These are phyloP conservation scores for Neoscytalidium dimidiatum DNA, from an alignment of 2,329 filamentous ascomycete genomes.

Conservation along the genomic window DNA sequence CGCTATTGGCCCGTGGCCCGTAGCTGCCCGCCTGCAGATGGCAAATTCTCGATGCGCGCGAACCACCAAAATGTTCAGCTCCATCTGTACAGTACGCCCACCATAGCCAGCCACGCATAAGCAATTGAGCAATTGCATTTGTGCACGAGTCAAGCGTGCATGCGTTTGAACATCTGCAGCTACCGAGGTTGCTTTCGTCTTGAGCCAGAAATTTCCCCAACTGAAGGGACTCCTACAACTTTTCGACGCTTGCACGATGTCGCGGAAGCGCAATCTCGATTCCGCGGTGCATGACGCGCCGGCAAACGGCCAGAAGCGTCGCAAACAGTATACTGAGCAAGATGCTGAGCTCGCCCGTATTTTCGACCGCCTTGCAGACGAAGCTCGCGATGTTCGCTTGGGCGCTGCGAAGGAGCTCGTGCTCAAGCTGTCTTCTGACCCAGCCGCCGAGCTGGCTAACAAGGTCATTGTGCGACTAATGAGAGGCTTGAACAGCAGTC, in stretches of 20 bases:
- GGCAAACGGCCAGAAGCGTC: constrained; percentile 31
- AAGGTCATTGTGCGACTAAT: constrained; percentile 60
- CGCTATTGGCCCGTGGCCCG: no score
- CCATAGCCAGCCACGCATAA: background rate
- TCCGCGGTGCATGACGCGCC: constrained; percentile 20
- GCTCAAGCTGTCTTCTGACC: constrained; percentile 41
- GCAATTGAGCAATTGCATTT: background rate
- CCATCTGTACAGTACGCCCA: background rate
- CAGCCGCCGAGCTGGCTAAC: constrained; percentile 41
- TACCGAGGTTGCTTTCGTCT: background rate
- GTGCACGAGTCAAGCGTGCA: background rate
- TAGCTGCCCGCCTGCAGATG: background rate
- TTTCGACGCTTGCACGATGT: constrained; percentile 3
- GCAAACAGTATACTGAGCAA: constrained; percentile 40
- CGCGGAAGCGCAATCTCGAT: constrained; percentile 18
- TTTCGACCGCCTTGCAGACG: constrained; percentile 50
- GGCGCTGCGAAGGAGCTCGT: constrained; percentile 49
- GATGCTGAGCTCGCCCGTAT: constrained; percentile 47
- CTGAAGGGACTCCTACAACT: background rate
- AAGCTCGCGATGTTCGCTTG: constrained; percentile 45
- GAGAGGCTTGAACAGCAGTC: constrained; percentile 83
- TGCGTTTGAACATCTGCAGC: background rate
- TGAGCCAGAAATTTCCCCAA: background rate
- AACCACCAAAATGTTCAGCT: background rate
- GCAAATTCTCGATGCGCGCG: background rate